A percentile compares a stretch with the other conserved stretches of the same genome.
Conservation (phyloP, 1,139 yeast species). For the Lodderomyces theae region DNA sequence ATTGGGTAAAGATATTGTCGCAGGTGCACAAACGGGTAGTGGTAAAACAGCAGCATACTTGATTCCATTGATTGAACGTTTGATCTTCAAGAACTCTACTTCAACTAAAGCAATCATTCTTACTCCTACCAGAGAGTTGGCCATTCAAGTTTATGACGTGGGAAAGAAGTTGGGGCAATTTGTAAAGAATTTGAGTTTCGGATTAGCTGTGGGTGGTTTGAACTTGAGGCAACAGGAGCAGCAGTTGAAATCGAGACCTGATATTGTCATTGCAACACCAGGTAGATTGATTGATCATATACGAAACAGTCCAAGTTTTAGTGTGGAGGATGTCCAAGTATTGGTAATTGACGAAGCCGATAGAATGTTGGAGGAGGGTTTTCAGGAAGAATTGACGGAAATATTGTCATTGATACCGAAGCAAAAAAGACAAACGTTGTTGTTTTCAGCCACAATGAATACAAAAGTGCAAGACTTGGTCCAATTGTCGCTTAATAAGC, state of each 20-base stretch:
- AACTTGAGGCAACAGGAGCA: conserved; percentile 94
- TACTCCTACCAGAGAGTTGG: conserved; percentile 96
- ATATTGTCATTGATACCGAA: conserved; percentile 82
- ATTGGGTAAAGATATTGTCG: conserved; percentile 90
- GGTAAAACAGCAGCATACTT: conserved; percentile 99
- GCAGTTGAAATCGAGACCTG: conserved; percentile 87
- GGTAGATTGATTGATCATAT: conserved; percentile 97
- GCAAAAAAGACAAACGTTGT: conserved; percentile 82
- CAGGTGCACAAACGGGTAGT: conserved; percentile 99
- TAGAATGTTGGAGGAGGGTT: conserved; percentile 98
- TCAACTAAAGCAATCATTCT: conserved; percentile 87
- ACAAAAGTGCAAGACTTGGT: conserved; percentile 84
- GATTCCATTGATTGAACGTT: conserved; percentile 92
- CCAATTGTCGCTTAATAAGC: conserved; percentile 81
- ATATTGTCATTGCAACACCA: conserved; percentile 94
- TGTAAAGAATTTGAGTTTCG: conserved; percentile 73
- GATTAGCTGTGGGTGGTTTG: conserved; percentile 97
- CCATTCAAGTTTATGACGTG: conserved; percentile 93
- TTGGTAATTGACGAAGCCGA: conserved; percentile 97
- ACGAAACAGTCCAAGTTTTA: conserved; percentile 89
- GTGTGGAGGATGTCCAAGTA: conserved; percentile 87
- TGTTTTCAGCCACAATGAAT: conserved; percentile 98
- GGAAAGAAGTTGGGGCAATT: conserved; percentile 81
- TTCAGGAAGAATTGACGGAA: conserved; percentile 90
- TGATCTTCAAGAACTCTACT: conserved; percentile 83